A percentile compares a stretch with the other conserved stretches of the same genome.
Evolutionary conservation across 208 protist species (phyloP).

Genomic region (Crithidia sp.): DNA sequence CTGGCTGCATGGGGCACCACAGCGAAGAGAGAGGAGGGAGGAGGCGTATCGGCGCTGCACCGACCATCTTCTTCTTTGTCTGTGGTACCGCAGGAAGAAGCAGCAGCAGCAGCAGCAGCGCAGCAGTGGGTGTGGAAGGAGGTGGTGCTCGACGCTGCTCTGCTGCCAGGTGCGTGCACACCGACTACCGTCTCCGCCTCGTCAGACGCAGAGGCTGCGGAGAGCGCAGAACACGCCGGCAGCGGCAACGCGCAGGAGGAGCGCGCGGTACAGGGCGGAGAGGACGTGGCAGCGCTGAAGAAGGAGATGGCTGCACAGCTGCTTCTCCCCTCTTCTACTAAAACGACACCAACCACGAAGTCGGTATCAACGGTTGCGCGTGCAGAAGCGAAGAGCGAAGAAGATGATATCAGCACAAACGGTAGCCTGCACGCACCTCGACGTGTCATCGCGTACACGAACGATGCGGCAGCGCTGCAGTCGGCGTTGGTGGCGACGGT

Average conservation of each 20-base stretch:
- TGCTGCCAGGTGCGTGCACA: not conserved
- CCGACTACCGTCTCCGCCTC: not conserved
- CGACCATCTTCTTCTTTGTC: too few species aligned
- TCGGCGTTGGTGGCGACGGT: constrained; percentile 4
- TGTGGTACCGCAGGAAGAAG: not conserved
- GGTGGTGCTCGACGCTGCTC: constrained; percentile 17
- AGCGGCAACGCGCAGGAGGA: not conserved
- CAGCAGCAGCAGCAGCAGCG: not conserved
- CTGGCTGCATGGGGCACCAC: constrained; percentile 18
- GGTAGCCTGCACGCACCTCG: not conserved
- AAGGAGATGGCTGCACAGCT: constrained; percentile 1
- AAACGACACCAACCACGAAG: too few species aligned
- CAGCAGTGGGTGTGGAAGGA: constrained; percentile 20
- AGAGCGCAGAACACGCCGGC: too few species aligned
- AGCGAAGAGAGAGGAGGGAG: too few species aligned
- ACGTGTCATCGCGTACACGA: constrained; percentile 20
- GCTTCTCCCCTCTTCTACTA: not conserved
- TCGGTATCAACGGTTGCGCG: not conserved
- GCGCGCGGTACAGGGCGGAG: not conserved
- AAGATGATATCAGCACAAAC: not conserved
- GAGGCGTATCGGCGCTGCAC: too few species aligned
- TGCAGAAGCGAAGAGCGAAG: not conserved
- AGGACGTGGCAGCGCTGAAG: not conserved
- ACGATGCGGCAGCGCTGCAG: constrained; percentile 12
- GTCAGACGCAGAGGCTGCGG: not conserved